Percentiles rank a stretch among this genome's conserved stretches.
phyloP scores from a whole-genome alignment of 2,329 filamentous ascomycete genomes.

The Pyricularia sp. region DNA sequence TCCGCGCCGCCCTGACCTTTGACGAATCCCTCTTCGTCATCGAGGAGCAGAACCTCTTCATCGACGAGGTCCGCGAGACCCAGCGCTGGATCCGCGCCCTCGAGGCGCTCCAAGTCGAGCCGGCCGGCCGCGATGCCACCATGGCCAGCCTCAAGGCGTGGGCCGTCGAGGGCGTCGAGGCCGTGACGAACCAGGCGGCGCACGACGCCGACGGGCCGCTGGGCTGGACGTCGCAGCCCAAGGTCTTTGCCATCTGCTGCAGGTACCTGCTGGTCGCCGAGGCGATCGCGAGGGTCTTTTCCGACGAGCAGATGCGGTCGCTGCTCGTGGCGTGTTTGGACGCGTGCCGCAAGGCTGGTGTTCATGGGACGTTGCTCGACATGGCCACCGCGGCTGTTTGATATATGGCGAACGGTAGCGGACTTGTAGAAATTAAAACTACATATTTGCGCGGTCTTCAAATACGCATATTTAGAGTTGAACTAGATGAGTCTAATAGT shows the following conservation, averaged over 20 bases:
- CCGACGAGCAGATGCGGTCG: background rate
- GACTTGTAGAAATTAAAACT: background rate
- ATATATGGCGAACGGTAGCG: background rate
- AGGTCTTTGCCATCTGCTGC: constrained; percentile 50
- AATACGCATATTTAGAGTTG: no score
- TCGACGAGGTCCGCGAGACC: constrained; percentile 68
- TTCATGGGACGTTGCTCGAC: constrained; percentile 10
- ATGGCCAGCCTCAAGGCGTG: constrained; percentile 25
- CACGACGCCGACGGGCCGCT: constrained; percentile 45
- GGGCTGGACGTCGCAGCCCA: constrained; percentile 58
- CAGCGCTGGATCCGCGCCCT: constrained; percentile 51
- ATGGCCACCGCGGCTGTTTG: constrained; percentile 4
- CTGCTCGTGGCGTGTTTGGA: constrained; percentile 5
- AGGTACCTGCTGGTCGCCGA: constrained; percentile 28
- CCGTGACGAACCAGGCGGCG: constrained; percentile 20
- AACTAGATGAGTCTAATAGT: no score
- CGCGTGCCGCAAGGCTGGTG: background rate
- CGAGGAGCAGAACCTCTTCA: constrained; percentile 90
- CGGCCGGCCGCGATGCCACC: constrained; percentile 9
- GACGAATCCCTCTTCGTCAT: constrained; percentile 66
- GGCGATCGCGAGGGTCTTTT: constrained; percentile 14
- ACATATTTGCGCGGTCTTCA: background rate
- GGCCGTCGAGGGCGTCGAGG: constrained; percentile 34
- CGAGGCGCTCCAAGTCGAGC: constrained; percentile 11
- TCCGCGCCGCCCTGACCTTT: constrained; percentile 33